Evolutionary conservation across 805 yeast genomes (phyloP).

Genomic region (Candida taoyuanica): DNA sequence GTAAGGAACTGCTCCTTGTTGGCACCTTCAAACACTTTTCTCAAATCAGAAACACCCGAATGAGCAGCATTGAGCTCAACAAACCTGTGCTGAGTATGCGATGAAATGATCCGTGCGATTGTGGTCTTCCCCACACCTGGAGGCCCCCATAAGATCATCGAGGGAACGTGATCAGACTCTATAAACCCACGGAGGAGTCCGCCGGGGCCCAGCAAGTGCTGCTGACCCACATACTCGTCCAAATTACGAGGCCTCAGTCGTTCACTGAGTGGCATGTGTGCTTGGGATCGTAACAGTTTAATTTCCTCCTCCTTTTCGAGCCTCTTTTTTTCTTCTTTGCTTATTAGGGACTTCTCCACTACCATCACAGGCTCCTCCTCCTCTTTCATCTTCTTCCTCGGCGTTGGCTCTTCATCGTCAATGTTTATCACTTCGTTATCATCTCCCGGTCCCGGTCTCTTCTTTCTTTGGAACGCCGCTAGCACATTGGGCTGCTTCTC

Average conservation of each 20-base stretch:
- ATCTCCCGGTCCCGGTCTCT: conserved; percentile 2
- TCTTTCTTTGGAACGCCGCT: conserved; percentile 6
- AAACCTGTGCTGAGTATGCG: conserved; percentile 40
- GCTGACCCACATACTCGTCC: conserved; percentile 79
- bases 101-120: conserved; percentile 51
- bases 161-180: conserved; percentile 61
- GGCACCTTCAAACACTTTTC: conserved; percentile 47
- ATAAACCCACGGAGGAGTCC: conserved; percentile 69
- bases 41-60: conserved; percentile 61
- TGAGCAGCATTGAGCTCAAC: conserved; percentile 84
- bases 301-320: conserved; percentile 16
- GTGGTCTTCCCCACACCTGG: conserved; percentile 94
- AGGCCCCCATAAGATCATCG: conserved; percentile 90
- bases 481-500: conserved; percentile 6
- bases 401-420: conserved; percentile 6
- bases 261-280: conserved; percentile 58
- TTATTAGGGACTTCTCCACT: background rate
- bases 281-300: conserved; percentile 13
- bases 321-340: conserved; percentile 1
- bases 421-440: conserved; percentile 15
- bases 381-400: background rate
- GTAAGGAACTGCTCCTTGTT: conserved; percentile 35
- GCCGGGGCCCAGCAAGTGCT: conserved; percentile 57
- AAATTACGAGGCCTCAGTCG: conserved; percentile 72
- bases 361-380: background rate